Percentiles rank a stretch among this genome's conserved stretches.
Evolutionary conservation across 2,329 filamentous ascomycete genomes (phyloP).

Genomic region (Aspergillus bombycis): DNA sequence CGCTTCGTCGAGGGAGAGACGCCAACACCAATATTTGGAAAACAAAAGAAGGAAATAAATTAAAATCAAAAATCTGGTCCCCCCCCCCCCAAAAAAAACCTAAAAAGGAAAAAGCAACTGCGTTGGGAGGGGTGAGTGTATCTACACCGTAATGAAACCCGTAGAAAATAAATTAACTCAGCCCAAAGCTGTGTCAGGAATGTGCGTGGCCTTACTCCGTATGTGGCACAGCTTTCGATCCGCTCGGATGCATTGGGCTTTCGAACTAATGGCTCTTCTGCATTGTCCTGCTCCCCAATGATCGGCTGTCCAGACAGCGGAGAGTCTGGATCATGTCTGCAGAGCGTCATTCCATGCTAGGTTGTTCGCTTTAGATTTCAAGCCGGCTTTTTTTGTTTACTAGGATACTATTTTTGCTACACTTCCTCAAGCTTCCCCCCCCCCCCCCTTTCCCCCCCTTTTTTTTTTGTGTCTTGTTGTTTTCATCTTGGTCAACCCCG

Average conservation of each 20-base stretch:
- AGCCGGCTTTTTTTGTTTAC: background rate
- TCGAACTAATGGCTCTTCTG: conserved; percentile 22
- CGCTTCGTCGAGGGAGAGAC: background rate
- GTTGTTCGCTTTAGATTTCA: background rate
- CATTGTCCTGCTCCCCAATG: conserved; percentile 16
- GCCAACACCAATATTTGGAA: conserved; percentile 1
- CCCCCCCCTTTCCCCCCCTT: too few species aligned
- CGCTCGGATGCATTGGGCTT: conserved; percentile 21
- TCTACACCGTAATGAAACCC: conserved; percentile 18
- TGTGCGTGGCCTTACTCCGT: conserved; percentile 19
- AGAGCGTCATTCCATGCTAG: background rate
- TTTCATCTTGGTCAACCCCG: background rate
- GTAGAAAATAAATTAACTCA: conserved; percentile 13
- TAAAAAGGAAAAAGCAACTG: conserved; percentile 11
- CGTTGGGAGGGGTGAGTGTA: background rate
- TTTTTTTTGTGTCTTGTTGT: background rate
- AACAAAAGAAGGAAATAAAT: background rate
- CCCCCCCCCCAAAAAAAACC: conserved; percentile 1
- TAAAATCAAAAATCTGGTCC: too few species aligned
- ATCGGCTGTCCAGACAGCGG: conserved; percentile 7
- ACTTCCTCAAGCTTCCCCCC: background rate
- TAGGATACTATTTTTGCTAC: background rate
- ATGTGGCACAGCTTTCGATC: conserved; percentile 20
- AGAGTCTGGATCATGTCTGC: conserved; percentile 5
- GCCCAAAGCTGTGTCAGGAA: conserved; percentile 18